Conservation (phyloP, 495 filamentous ascomycete genomes). For the Lindgomyces ingoldianus region DNA sequence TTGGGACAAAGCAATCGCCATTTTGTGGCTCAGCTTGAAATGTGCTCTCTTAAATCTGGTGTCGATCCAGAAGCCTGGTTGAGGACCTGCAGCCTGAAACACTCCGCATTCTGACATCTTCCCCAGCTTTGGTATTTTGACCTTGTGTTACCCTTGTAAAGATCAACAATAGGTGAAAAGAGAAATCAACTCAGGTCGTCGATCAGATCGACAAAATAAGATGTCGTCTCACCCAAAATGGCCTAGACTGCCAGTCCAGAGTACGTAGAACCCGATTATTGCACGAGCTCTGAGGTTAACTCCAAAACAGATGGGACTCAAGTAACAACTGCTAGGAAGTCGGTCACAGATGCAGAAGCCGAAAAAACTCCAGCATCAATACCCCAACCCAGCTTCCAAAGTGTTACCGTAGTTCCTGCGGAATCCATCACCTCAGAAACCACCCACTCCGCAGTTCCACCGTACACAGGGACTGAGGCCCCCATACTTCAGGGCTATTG, state of each 20-base stretch:
- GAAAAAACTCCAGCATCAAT: neutral
- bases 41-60: neutral
- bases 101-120: no score
- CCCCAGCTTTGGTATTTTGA: no score
- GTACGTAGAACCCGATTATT: neutral
- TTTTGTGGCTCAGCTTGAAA: neutral
- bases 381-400: neutral
- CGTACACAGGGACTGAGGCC: neutral
- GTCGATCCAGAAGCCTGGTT: no score
- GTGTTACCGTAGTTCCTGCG: constrained; percentile 3
- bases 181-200: no score
- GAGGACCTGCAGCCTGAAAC: neutral
- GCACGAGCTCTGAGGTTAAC: no score
- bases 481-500: constrained; percentile 22
- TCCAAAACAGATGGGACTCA: neutral
- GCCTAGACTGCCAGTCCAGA: neutral
- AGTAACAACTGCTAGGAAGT: neutral
- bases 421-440: neutral
- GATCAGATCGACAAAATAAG: neutral
- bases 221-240: neutral
- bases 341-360: neutral
- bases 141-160: no score
- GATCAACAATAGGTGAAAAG: no score
- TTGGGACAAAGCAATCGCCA: neutral
- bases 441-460: neutral